phyloP scores from a whole-genome alignment of 306 rosid genomes.

The Canavalia ensiformis region DNA sequence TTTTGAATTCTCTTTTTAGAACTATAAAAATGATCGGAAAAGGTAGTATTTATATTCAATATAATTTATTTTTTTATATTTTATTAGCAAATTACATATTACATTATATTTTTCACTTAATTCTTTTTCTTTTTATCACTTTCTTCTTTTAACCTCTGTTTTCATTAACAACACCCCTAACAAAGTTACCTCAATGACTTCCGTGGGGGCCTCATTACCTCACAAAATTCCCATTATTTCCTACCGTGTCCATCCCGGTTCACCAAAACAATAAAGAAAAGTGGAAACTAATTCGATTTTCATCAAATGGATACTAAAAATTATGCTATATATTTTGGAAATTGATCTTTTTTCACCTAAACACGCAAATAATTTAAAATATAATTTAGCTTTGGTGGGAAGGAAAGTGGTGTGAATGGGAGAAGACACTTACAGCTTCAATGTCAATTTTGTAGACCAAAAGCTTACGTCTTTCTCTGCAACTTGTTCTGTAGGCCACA shows the following conservation, averaged over 20 bases:
- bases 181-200: slow-evolving; percentile 42
- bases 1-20: too few relatives aligned
- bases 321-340: neutral
- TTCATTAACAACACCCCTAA: neutral
- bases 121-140: too few relatives aligned
- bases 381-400: neutral
- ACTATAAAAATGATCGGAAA: too few relatives aligned
- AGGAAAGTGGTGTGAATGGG: slow-evolving; percentile 26
- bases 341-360: neutral
- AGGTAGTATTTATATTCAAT: too few relatives aligned
- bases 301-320: too few relatives aligned
- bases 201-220: slow-evolving; percentile 48
- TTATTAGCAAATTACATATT: too few relatives aligned
- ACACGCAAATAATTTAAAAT: neutral
- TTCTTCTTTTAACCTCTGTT: too few relatives aligned
- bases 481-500: slow-evolving; percentile 93
- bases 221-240: slow-evolving; percentile 30
- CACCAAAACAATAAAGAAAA: neutral
- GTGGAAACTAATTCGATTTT: neutral
- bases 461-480: slow-evolving; percentile 96
- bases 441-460: slow-evolving; percentile 93
- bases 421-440: slow-evolving; percentile 81
- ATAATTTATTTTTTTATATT: too few relatives aligned
- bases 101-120: too few relatives aligned
- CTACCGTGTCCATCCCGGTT: neutral